Conservation (phyloP, 2,329 filamentous ascomycete genomes). For the Myriosclerotinia scirpicola region DNA sequence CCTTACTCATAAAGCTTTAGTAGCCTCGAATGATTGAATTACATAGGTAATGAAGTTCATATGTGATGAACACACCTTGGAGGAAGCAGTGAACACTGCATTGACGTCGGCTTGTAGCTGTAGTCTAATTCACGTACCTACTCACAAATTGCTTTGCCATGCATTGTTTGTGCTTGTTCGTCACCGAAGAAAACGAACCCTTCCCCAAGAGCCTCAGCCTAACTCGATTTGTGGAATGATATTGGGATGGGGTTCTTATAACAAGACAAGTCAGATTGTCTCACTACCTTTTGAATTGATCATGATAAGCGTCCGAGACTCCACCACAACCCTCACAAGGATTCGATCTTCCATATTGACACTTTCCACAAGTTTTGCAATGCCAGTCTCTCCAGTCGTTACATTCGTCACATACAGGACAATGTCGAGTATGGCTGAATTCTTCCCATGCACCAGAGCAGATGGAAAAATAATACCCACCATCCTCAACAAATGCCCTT, state of each 20-base stretch:
- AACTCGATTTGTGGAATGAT: background rate
- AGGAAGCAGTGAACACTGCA: background rate
- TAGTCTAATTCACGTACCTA: background rate
- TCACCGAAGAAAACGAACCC: background rate
- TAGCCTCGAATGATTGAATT: background rate
- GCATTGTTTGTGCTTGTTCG: too few relatives aligned
- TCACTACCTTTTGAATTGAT: background rate
- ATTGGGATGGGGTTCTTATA: background rate
- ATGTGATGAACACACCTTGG: background rate
- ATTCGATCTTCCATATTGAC: background rate
- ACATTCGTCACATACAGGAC: conserved; percentile 12
- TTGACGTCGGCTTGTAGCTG: background rate
- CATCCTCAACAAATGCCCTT: conserved; percentile 12
- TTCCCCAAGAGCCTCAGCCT: background rate
- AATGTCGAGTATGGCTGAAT: conserved; percentile 1
- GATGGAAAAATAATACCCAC: conserved; percentile 6
- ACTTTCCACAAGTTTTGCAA: conserved; percentile 16
- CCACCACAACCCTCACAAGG: conserved; percentile 20
- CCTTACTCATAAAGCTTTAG: background rate
- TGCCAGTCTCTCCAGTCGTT: conserved; percentile 20
- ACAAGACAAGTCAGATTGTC: background rate
- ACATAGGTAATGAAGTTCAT: background rate
- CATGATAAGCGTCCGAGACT: conserved; percentile 13
- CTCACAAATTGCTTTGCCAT: background rate
- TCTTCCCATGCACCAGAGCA: conserved; percentile 17